Base-by-base conservation (phyloP, 139 green algal genomes). In the Desmodesmus armatus region DNA sequence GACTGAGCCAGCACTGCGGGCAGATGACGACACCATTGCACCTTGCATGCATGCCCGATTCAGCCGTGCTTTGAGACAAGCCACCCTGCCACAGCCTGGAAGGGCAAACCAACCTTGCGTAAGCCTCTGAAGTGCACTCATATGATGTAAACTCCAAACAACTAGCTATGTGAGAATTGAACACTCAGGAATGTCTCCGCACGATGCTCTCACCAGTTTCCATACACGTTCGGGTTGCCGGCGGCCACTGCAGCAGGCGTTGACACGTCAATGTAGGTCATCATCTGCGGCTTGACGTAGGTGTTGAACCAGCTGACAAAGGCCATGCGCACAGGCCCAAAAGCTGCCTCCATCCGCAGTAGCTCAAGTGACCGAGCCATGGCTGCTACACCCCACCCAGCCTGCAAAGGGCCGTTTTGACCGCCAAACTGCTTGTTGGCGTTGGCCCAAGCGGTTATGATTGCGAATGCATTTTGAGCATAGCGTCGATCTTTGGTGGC, bases 311-410 rank as follows among this genome's bases (percentile, higher is more conserved):
- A 75, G 67, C 2, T 49, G 11, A 29, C 7, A 29, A 75, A 75
- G n/a, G n/a, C n/a, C 37, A 15, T 49, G 11, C 29, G 13, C 1
- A 75, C 33, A 15, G 49, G 37, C 35, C 37, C 29, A 31, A 31
- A 72, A 7, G 33, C 35, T 1, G 29, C 37, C 15, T 37, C n/a
- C 35, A 33, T 5, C 0, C 67, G 27, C 13, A 75, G 15, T 11
- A 75, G 67, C 67, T 75, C 67, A 15, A 75, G 37, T n/a, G 67
- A 35, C 47, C 67, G 67, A 49, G 67, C 19, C 67, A 75, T 75
- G 3, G 67, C 67, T 23, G 67, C 67, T 51, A 47, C 33, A 33
- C 67, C 67, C 67, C 67, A 75, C 29, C 35, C 67, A 51, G 67
- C 67, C 37, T 75, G 35, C 5, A 75, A 37, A 31, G 67, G 67